Conservation (phyloP, 208 protist genomes). For the Tritrichomonas foetus region DNA sequence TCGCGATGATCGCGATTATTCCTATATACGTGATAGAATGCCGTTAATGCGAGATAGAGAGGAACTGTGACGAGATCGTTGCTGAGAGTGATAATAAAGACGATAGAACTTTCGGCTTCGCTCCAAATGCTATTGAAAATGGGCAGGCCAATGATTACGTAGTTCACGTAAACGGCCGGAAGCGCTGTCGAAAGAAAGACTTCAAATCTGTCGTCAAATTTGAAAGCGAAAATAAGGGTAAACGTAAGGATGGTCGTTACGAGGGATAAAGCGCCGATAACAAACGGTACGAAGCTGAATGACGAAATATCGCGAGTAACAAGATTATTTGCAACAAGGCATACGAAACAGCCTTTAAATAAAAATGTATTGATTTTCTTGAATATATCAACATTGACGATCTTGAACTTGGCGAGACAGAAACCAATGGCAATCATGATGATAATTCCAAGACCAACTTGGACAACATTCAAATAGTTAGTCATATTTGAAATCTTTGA, state of each 20-base stretch:
- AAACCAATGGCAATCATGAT: not conserved
- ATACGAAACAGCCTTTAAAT: not conserved
- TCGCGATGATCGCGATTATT: not conserved
- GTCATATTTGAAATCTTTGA: no score
- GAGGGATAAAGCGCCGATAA: not conserved
- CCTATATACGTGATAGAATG: not conserved
- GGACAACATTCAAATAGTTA: not conserved
- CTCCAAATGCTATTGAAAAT: constrained; percentile 32
- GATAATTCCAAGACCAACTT: not conserved
- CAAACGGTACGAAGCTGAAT: not conserved
- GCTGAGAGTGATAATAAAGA: not conserved
- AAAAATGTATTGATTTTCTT: not conserved
- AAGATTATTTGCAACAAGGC: not conserved
- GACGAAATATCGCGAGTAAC: not conserved
- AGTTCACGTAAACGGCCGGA: not conserved
- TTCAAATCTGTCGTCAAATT: not conserved
- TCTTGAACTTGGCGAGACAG: not conserved
- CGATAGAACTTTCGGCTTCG: not conserved
- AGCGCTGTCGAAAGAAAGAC: not conserved
- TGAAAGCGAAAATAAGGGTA: not conserved
- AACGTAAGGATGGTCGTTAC: not conserved
- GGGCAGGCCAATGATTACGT: not conserved
- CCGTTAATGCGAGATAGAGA: not conserved
- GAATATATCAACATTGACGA: not conserved
- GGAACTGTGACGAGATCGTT: not conserved